Conservation (phyloP, 768 basidiomycete species). For the Russula brevipes region DNA sequence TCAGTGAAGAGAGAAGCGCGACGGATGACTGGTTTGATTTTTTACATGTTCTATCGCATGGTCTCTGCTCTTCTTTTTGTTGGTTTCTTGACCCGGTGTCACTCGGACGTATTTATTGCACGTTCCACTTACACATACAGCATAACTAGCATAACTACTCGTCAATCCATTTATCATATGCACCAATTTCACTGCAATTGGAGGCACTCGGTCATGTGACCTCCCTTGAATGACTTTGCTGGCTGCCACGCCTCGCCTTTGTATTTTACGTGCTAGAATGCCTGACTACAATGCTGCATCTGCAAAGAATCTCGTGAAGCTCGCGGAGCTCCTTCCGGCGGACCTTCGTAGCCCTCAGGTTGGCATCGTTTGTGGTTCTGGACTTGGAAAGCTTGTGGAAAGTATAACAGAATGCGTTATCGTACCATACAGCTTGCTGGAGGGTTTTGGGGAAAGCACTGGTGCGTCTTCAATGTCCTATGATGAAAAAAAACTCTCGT, state of each 20-base stretch:
- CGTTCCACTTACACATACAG: conserved; percentile 9
- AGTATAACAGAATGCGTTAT: conserved; percentile 51
- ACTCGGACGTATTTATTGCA: conserved; percentile 8
- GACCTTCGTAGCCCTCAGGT: conserved; percentile 54
- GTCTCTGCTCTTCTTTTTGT: not conserved
- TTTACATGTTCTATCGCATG: conserved; percentile 5
- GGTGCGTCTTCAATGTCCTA: conserved; percentile 40
- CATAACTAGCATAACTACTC: conserved; percentile 12
- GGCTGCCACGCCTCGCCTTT: too few relatives aligned
- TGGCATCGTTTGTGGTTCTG: conserved; percentile 85
- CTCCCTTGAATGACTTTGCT: too few relatives aligned
- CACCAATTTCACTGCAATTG: not conserved
- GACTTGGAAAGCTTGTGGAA: conserved; percentile 68
- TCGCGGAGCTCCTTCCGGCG: conserved; percentile 31
- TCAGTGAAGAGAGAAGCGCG: not conserved
- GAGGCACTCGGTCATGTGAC: not conserved
- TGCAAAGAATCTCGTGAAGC: conserved; percentile 30
- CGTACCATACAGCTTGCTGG: conserved; percentile 61
- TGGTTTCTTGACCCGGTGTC: conserved; percentile 1
- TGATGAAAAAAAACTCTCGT: not conserved
- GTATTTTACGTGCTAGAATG: too few relatives aligned
- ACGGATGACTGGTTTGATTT: not conserved
- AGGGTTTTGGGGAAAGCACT: conserved; percentile 73
- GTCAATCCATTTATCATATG: conserved; percentile 2
- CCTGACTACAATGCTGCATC: conserved; percentile 25